Evolutionary conservation across 306 rosid species (phyloP), one percentile per base, ranked within the genome.

Genomic region (Rubus idaeus): DNA sequence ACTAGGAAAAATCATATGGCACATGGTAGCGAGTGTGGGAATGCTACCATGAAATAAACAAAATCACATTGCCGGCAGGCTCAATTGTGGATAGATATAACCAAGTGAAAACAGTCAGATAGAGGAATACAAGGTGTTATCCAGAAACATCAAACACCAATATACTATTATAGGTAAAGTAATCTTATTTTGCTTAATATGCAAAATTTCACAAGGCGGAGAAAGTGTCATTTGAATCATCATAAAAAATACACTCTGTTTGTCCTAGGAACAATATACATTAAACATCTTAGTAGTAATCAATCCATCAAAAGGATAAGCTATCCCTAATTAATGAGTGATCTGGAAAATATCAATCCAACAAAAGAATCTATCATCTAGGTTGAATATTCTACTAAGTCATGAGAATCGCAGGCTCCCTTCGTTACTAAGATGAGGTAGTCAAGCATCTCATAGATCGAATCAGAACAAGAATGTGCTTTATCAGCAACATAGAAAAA

Each of bases 401-500:
- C 87, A 58, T 45, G 71, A 84, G 65, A 84, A 64, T 17, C 17
- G 53, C 74, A 60, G 68, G 79, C 74, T 69, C 74, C 87, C 79
- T 81, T 84, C 93, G 91, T 89, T 46, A 82, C 79, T 75, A 86
- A 56, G 44, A 83, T 61, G 18, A 91, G 89, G 79, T 79, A 84
- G 58, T 81, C 87, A 55, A 94, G 82, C 87, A 87, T 84, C 80
- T 44, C 85, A 67, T 87, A 85, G 81, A 94, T 85, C 40, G 76
- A 86, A 84, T 80, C 68, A 70, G 90, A 91, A n/a, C 70, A 84
- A 42, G 97, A 87, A 84, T 90, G 97, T 45, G 75, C 78, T 79
- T 87, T 85, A 85, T 94, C 97, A 21, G 96, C 89, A 46, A 89
- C 97, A 73, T 55, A 77, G 79, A 94, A 94, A 77, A 87, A 90